Conservation (phyloP, 2,329 filamentous ascomycete genomes). For the Nigrospora osmanthi region DNA sequence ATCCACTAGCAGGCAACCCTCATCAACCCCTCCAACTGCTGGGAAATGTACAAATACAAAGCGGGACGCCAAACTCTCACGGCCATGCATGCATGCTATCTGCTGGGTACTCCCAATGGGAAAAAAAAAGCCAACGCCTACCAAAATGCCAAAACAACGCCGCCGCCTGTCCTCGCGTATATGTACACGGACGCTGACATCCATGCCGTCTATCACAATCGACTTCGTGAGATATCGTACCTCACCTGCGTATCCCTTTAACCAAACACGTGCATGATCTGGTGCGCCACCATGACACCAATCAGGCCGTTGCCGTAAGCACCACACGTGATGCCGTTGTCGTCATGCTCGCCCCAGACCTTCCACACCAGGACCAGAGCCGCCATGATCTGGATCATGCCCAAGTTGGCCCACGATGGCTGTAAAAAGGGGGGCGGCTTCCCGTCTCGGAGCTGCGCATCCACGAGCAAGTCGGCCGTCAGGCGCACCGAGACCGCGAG, state of each 20-base stretch:
- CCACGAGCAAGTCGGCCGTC: constrained; percentile 18
- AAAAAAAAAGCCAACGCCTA: no score
- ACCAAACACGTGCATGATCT: constrained; percentile 20
- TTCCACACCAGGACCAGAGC: constrained; percentile 17
- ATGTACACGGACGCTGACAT: background rate
- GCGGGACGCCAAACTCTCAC: no score
- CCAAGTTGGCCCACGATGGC: constrained; percentile 18
- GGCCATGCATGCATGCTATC: no score
- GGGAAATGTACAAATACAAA: no score
- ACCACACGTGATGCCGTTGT: constrained; percentile 8
- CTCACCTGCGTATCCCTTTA: constrained; percentile 2
- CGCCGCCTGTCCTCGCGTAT: background rate
- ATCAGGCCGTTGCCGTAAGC: constrained; percentile 19
- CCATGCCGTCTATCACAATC: background rate
- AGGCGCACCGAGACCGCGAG: constrained; percentile 21
- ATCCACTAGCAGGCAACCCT: no score
- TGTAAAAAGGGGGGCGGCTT: constrained; percentile 12
- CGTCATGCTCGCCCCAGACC: constrained; percentile 15
- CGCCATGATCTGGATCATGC: constrained; percentile 14
- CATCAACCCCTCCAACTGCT: no score
- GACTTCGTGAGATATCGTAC: background rate
- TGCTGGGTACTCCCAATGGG: no score
- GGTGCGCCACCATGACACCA: constrained; percentile 18
- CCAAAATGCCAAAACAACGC: no score
- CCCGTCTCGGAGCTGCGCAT: constrained; percentile 12